Base-by-base conservation (phyloP, 805 yeast species). In the Lipomyces yamadae region DNA sequence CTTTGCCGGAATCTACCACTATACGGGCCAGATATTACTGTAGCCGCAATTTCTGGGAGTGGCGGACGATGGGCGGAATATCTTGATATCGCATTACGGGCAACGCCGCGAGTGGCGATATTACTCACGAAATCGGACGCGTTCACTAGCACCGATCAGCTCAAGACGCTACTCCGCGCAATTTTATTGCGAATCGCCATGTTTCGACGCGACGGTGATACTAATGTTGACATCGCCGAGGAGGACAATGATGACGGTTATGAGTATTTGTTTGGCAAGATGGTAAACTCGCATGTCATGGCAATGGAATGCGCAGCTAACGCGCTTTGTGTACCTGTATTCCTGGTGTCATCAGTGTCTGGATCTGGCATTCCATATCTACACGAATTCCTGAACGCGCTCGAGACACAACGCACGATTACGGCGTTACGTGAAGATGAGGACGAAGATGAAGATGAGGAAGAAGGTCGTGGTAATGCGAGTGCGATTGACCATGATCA, bases 41-140 rank as follows among this genome's bases (percentile, higher is more conserved):
- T 63, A 3, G 71, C 63, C 32, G 56, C 67, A 7, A 62, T 67
- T 10, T 61, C 58, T 29, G 39, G 56, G 15, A 56, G 55, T 18
- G 61, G 30, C 24, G 55, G 54, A n/a, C 60, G 63, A 34, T 68
- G 71, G 71, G 18, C 54, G 3, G 70, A 67, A 42, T 67, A 60
- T 55, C 67, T 68, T 10, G 67, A 63, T 24, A 33, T 67, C 11
- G 65, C 65, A 2, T 35, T 68, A 18, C 42, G 61, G 6, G 37
- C 71, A 34, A 58, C 62, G 3, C 48, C 62, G 4, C 62, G 70
- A 11, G 67, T 62, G 10, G 71, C 65, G 4, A 45, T 68, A 15
- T 45, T 67, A 18, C 61, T 68, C 39, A 68, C 71, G 18, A 68
- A 66, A 59, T 52, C 65, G 35, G 71, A 68, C 34, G 55, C 65